Conservation (phyloP, 176 grass and related monocot species). For the Ensete glaucum region DNA sequence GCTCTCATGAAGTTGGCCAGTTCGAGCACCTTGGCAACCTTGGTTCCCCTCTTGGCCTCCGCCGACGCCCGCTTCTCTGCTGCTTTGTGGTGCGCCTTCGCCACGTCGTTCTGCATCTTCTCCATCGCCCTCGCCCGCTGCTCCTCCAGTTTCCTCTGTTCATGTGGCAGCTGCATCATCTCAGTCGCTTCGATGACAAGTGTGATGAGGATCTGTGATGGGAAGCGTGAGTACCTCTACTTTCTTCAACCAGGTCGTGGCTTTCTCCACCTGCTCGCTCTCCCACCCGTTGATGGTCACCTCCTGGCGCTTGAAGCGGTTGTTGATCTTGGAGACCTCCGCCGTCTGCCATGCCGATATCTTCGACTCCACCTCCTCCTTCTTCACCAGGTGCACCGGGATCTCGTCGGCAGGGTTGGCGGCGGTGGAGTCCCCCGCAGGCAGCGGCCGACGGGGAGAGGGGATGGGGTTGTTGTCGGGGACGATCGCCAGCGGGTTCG, state of each 20-base stretch:
- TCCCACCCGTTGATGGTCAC: slow-evolving; percentile 90
- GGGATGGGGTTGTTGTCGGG: slow-evolving; percentile 64
- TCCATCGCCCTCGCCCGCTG: slow-evolving; percentile 78
- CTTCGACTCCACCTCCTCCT: slow-evolving; percentile 93
- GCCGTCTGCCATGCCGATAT: slow-evolving; percentile 83
- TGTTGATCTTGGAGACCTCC: slow-evolving; percentile 88
- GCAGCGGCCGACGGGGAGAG: slow-evolving; percentile 29
- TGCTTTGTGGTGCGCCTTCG: slow-evolving; percentile 62
- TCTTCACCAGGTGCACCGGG: slow-evolving; percentile 63
- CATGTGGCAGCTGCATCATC: not conserved
- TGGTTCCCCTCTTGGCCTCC: slow-evolving; percentile 76
- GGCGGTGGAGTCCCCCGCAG: not conserved
- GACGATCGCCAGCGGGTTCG: slow-evolving; percentile 82
- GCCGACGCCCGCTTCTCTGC: slow-evolving; percentile 95
- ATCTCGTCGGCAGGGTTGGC: slow-evolving; percentile 16
- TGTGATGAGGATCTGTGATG: not conserved
- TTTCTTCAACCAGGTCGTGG: slow-evolving; percentile 63
- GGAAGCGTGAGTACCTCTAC: slow-evolving; percentile 45
- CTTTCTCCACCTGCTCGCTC: slow-evolving; percentile 69
- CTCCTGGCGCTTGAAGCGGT: slow-evolving; percentile 82
- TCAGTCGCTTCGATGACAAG: not conserved
- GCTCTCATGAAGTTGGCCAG: slow-evolving; percentile 88
- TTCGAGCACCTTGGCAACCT: slow-evolving; percentile 81
- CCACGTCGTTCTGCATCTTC: slow-evolving; percentile 92
- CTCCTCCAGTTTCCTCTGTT: slow-evolving; percentile 80